phyloP scores from a whole-genome alignment of 2,329 filamentous ascomycete genomes.

The Ophiocordyceps robertsii region DNA sequence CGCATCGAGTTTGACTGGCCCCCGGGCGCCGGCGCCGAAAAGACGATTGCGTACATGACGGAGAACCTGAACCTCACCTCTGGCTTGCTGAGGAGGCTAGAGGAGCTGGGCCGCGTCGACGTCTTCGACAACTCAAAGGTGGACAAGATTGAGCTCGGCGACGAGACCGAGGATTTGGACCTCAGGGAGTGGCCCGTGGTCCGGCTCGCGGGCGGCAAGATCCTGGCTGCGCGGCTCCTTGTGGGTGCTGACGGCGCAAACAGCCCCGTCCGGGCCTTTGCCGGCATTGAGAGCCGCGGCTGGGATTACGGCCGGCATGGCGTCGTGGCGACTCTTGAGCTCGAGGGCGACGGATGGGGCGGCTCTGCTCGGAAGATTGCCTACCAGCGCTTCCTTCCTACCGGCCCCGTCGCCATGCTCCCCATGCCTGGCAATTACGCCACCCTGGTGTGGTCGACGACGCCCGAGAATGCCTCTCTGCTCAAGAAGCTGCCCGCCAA shows the following conservation, averaged over 20 bases:
- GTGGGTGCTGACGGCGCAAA: slow-evolving; percentile 93
- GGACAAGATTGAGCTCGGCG: slow-evolving; percentile 63
- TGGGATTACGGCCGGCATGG: slow-evolving; percentile 93
- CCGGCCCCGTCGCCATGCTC: slow-evolving; percentile 81
- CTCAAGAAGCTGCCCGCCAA: slow-evolving; percentile 60
- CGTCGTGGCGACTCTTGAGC: slow-evolving; percentile 74
- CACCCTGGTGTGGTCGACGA: slow-evolving; percentile 91
- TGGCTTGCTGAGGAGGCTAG: slow-evolving; percentile 58
- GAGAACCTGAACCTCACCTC: slow-evolving; percentile 86
- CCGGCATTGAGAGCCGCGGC: slow-evolving; percentile 69
- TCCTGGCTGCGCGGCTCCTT: slow-evolving; percentile 68
- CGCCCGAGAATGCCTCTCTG: slow-evolving; percentile 60
- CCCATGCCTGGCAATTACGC: slow-evolving; percentile 74
- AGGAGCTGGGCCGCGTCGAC: slow-evolving; percentile 53
- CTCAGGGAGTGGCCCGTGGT: slow-evolving; percentile 81
- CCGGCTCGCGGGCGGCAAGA: slow-evolving; percentile 51
- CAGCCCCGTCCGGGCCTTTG: slow-evolving; percentile 82
- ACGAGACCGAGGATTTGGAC: slow-evolving; percentile 55
- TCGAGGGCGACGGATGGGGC: slow-evolving; percentile 47
- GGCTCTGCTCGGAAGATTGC: slow-evolving; percentile 54
- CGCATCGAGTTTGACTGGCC: slow-evolving; percentile 80
- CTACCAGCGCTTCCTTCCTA: slow-evolving; percentile 90
- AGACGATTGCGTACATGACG: slow-evolving; percentile 85
- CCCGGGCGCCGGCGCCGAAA: slow-evolving; percentile 29
- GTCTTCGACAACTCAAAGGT: slow-evolving; percentile 69